A percentile compares a stretch with the other conserved stretches of the same genome.
Evolutionary conservation across 352 stramenopile genomes (phyloP).

Genomic region (Globisporangium orthogonon): DNA sequence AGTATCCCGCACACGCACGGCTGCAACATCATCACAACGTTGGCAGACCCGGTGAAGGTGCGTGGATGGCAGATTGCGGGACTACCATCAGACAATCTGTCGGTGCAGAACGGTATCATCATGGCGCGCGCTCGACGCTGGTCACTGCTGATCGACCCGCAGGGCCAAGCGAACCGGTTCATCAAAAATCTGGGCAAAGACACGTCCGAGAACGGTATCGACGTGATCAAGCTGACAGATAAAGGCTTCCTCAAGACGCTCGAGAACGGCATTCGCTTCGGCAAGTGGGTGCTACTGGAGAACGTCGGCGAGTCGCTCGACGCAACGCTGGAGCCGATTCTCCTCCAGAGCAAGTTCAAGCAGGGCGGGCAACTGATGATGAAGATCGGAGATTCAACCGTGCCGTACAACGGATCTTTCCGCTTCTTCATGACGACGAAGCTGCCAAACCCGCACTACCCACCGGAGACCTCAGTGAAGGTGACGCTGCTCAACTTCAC

Average conservation of each 20-base stretch:
- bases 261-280: constrained; percentile 91
- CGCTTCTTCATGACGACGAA: constrained; percentile 94
- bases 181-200: constrained; percentile 91
- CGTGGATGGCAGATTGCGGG: constrained; percentile 90
- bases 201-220: constrained; percentile 77
- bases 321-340: constrained; percentile 85
- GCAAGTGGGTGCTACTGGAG: constrained; percentile 89
- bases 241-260: constrained; percentile 78
- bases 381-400: constrained; percentile 88
- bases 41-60: constrained; percentile 88
- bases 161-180: constrained; percentile 91
- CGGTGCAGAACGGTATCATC: constrained; percentile 92
- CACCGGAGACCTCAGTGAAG: constrained; percentile 90
- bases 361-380: constrained; percentile 92
- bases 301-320: constrained; percentile 87
- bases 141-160: constrained; percentile 89
- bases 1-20: constrained; percentile 75
- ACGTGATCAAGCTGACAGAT: constrained; percentile 81
- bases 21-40: constrained; percentile 86
- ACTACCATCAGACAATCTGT: constrained; percentile 86
- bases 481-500: constrained; percentile 92
- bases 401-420: constrained; percentile 89
- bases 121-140: constrained; percentile 87
- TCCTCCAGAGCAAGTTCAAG: constrained; percentile 91
- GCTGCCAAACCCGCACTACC: constrained; percentile 90